Percentiles rank a stretch among this genome's conserved stretches.
Conservation (phyloP, 176 grass and related monocot genomes). For the Cenchrus purpureus region DNA sequence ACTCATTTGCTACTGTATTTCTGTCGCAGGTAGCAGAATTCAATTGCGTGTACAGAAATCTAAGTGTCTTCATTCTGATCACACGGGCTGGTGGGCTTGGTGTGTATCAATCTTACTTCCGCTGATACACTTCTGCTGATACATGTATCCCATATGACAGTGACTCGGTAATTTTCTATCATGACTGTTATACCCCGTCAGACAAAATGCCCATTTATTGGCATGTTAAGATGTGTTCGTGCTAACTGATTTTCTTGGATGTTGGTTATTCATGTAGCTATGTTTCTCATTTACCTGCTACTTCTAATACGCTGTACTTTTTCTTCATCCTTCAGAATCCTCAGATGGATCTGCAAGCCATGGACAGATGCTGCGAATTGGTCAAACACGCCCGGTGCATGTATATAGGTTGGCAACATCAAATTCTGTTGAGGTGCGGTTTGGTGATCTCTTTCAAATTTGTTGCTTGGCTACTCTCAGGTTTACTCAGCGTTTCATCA, state of each 20-base stretch:
- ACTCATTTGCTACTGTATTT: conserved; percentile 5
- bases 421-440: conserved; percentile 79
- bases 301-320: neutral
- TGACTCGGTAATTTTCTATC: conserved; percentile 71
- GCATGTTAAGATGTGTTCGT: neutral
- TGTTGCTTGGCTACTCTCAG: neutral
- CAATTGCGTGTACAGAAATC: conserved; percentile 69
- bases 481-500: conserved; percentile 1
- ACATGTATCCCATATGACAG: conserved; percentile 94
- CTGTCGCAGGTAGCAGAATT: conserved; percentile 79
- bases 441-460: neutral
- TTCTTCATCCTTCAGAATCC: conserved; percentile 72
- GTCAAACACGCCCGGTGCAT: conserved; percentile 87
- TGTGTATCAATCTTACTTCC: conserved; percentile 64
- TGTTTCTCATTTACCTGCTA: neutral
- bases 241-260: neutral
- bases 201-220: conserved; percentile 8
- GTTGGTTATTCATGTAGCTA: neutral
- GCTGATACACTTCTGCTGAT: conserved; percentile 63
- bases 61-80: conserved; percentile 85
- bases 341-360: conserved; percentile 98
- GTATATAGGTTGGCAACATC: conserved; percentile 92
- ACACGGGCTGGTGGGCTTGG: conserved; percentile 86
- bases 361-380: conserved; percentile 98
- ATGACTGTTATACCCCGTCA: neutral